phyloP scores from a whole-genome alignment of 768 basidiomycete genomes.

The Pleurotus pulmonarius region DNA sequence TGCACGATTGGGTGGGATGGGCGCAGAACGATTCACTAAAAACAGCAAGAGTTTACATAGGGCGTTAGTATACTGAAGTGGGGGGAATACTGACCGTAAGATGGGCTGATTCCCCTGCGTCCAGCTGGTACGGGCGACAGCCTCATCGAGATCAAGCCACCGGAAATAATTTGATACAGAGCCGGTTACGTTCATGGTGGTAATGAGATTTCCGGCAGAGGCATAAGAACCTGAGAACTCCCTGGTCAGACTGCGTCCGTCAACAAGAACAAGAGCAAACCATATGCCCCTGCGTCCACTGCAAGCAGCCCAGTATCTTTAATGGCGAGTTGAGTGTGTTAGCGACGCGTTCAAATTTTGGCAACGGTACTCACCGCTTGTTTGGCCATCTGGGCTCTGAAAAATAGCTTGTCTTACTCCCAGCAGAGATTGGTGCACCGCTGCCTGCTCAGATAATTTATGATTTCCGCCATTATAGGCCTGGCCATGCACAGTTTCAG shows the following conservation, averaged over 20 bases:
- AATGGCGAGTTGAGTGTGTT: background rate
- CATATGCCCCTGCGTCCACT: constrained; percentile 57
- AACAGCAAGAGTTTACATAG: background rate
- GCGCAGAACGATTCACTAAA: constrained; percentile 62
- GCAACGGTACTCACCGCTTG: constrained; percentile 38
- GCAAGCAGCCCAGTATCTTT: constrained; percentile 54
- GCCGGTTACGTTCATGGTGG: constrained; percentile 40
- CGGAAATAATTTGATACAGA: constrained; percentile 46
- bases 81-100: constrained; percentile 37
- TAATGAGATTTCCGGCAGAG: constrained; percentile 58
- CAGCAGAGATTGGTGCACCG: constrained; percentile 47
- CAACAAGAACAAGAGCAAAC: constrained; percentile 25
- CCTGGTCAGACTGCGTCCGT: background rate
- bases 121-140: constrained; percentile 57
- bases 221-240: constrained; percentile 58
- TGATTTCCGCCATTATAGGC: constrained; percentile 73
- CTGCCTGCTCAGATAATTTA: constrained; percentile 34
- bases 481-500: constrained; percentile 22
- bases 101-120: constrained; percentile 44
- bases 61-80: background rate
- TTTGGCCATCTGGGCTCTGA: constrained; percentile 52
- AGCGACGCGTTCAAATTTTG: background rate
- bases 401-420: constrained; percentile 56
- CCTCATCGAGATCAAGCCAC: constrained; percentile 70
- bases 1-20: constrained; percentile 56